Conservation (phyloP, 768 basidiomycete species). For the Mycena capillaripes region DNA sequence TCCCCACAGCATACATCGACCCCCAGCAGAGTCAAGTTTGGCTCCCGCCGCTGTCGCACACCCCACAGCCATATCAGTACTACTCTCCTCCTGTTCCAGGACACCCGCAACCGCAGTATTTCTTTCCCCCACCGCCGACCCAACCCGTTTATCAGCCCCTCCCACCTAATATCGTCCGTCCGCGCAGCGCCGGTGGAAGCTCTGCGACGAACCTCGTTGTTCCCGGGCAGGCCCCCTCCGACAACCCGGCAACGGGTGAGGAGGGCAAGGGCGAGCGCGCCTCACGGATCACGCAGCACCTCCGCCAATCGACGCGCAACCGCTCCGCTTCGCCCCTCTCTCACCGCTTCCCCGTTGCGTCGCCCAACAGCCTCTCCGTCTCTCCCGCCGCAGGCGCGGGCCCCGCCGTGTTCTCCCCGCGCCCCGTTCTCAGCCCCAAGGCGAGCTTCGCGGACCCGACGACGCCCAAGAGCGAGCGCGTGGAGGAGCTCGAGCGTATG, state of each 20-base stretch:
- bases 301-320: constrained; percentile 68
- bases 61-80: constrained; percentile 49
- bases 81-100: constrained; percentile 42
- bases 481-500: constrained; percentile 80
- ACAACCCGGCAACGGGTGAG: constrained; percentile 53
- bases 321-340: constrained; percentile 75
- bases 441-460: constrained; percentile 52
- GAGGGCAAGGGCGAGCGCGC: constrained; percentile 75
- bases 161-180: constrained; percentile 40
- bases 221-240: constrained; percentile 35
- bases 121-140: constrained; percentile 48
- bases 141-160: constrained; percentile 36
- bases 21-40: constrained; percentile 61
- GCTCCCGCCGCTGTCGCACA: constrained; percentile 57
- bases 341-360: constrained; percentile 63
- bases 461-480: constrained; percentile 67
- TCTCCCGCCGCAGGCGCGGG: constrained; percentile 45
- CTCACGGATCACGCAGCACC: constrained; percentile 69
- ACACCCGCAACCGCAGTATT: constrained; percentile 50
- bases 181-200: constrained; percentile 44
- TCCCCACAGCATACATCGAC: constrained; percentile 56
- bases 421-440: constrained; percentile 78
- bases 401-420: constrained; percentile 70
- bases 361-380: constrained; percentile 38
- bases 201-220: constrained; percentile 30